Conservation (phyloP, 73 alveolate species). For the Tetrahymena malaccensis region DNA sequence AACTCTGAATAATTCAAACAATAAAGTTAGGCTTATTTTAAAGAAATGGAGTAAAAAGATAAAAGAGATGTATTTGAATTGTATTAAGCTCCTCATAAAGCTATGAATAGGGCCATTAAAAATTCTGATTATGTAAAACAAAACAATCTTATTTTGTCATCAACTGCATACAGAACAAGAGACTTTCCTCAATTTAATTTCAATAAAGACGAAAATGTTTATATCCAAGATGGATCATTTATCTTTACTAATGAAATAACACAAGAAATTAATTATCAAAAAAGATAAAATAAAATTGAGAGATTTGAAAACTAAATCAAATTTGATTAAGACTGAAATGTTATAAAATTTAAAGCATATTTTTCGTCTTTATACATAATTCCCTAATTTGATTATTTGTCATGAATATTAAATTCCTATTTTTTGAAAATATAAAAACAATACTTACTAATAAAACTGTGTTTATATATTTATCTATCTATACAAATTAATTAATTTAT, state of each 20-base stretch:
- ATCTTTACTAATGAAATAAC: background rate
- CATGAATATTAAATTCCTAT: too few relatives aligned
- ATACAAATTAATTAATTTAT: too few relatives aligned
- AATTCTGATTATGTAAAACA: background rate
- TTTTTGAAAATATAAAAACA: too few relatives aligned
- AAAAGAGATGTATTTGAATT: background rate
- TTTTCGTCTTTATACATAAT: background rate
- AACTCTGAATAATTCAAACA: background rate
- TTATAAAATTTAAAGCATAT: background rate
- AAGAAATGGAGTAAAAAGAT: background rate
- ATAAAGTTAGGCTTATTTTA: background rate
- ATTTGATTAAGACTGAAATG: background rate
- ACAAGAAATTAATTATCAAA: background rate
- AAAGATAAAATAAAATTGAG: background rate
- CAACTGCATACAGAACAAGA: background rate
- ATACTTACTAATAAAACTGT: too few relatives aligned
- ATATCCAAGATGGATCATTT: background rate
- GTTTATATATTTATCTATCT: too few relatives aligned
- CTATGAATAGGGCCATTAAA: background rate
- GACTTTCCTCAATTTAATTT: background rate
- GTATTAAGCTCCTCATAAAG: background rate
- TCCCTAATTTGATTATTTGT: too few relatives aligned
- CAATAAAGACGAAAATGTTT: background rate
- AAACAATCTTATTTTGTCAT: background rate
- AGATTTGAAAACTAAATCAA: background rate